A percentile compares a stretch with the other conserved stretches of the same genome.
Evolutionary conservation across 768 basidiomycete genomes (phyloP).

Genomic region (Agrocybe praecox): DNA sequence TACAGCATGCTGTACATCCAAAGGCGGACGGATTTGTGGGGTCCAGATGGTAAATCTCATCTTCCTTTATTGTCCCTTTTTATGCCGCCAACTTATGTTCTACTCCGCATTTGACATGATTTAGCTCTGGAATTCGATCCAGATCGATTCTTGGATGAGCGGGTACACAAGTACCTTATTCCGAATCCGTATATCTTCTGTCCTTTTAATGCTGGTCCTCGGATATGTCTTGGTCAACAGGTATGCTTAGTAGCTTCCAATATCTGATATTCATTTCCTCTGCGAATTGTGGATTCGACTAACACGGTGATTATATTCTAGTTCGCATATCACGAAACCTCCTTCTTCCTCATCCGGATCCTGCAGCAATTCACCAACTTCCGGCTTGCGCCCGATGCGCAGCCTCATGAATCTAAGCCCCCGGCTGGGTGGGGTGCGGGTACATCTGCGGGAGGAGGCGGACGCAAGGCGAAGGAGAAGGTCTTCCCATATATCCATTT

Average conservation of each 20-base stretch:
- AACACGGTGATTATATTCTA: too few species aligned
- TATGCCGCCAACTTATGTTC: background rate
- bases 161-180: constrained; percentile 53
- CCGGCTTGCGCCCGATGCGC: constrained; percentile 40
- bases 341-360: constrained; percentile 55
- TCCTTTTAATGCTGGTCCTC: constrained; percentile 70
- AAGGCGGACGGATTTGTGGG: constrained; percentile 52
- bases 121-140: constrained; percentile 60
- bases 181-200: constrained; percentile 71
- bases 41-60: constrained; percentile 45
- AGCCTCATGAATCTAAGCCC: constrained; percentile 23
- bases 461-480: constrained; percentile 41
- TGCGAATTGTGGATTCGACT: too few species aligned
- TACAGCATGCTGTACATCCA: constrained; percentile 50
- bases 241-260: constrained; percentile 11
- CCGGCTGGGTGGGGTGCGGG: constrained; percentile 44
- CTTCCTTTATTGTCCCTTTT: background rate
- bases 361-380: constrained; percentile 52
- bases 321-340: constrained; percentile 58
- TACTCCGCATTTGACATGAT: background rate
- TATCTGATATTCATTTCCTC: background rate
- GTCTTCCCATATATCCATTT: constrained; percentile 38
- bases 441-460: constrained; percentile 34
- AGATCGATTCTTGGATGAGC: constrained; percentile 63
- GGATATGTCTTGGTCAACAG: constrained; percentile 58